A percentile compares a stretch with the other conserved stretches of the same genome.
phyloP scores from a whole-genome alignment of 2,329 filamentous ascomycete genomes.

The Emmonsiellopsis sp. region DNA sequence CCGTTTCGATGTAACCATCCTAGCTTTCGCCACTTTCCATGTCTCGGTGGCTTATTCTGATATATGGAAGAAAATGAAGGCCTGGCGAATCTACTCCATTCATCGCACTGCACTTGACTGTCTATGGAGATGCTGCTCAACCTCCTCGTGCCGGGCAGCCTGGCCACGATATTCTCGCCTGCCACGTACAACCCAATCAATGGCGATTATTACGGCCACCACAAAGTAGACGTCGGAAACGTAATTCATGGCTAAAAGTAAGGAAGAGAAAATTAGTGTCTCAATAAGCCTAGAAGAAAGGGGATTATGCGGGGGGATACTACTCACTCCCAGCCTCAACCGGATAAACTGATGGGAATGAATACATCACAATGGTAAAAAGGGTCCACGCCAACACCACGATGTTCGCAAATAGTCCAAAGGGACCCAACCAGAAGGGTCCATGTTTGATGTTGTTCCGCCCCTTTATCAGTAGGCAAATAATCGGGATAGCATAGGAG shows the following conservation, averaged over 20 bases:
- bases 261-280: not conserved
- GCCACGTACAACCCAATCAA: slow-evolving; percentile 29
- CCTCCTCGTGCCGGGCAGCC: slow-evolving; percentile 16
- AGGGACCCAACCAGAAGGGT: slow-evolving; percentile 40
- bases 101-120: not conserved
- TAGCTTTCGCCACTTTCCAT: too few relatives aligned
- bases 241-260: slow-evolving; percentile 33
- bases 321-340: slow-evolving; percentile 27
- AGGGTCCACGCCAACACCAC: slow-evolving; percentile 40
- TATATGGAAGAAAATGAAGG: too few relatives aligned
- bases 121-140: slow-evolving; percentile 4
- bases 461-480: slow-evolving; percentile 38
- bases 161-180: slow-evolving; percentile 22
- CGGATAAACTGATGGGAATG: slow-evolving; percentile 30
- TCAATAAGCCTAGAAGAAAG: not conserved
- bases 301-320: not conserved
- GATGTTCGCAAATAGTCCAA: slow-evolving; percentile 36
- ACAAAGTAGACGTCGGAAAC: slow-evolving; percentile 30
- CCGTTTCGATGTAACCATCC: too few relatives aligned
- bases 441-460: slow-evolving; percentile 37
- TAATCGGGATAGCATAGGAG: slow-evolving; percentile 39
- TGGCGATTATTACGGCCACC: slow-evolving; percentile 25
- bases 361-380: slow-evolving; percentile 41
- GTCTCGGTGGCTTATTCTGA: too few relatives aligned
- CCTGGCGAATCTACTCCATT: not conserved